Percentiles rank a stretch among this genome's conserved stretches.
phyloP scores from a whole-genome alignment of 345 rosid species.

The Angophora floribunda region DNA sequence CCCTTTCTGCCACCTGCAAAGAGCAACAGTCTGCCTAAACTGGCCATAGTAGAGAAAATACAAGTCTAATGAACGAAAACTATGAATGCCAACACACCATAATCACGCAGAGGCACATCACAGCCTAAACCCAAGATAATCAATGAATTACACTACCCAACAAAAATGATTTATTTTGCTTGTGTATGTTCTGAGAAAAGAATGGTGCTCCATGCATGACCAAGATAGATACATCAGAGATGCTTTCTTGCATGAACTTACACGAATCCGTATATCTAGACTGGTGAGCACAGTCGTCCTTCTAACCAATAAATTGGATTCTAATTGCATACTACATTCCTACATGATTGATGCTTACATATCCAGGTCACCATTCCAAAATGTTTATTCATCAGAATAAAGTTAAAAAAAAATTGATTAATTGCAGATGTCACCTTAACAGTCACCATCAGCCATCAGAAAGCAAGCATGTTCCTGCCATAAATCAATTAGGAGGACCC shows the following conservation, averaged over 20 bases:
- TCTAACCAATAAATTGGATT: background rate
- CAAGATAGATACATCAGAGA: background rate
- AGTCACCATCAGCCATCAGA: background rate
- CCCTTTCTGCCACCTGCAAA: constrained; percentile 69
- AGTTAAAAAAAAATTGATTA: background rate
- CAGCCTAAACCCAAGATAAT: background rate
- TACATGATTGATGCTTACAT: background rate
- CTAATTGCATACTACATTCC: background rate
- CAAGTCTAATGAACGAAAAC: background rate
- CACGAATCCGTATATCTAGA: background rate
- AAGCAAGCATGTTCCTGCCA: background rate
- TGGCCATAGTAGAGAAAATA: background rate
- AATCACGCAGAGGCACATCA: background rate
- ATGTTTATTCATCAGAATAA: background rate
- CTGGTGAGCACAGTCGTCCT: background rate
- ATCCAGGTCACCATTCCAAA: background rate
- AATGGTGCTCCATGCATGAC: background rate
- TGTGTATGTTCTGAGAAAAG: background rate
- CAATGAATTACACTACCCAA: background rate
- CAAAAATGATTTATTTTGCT: background rate
- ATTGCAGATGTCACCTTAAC: background rate
- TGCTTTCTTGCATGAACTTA: background rate
- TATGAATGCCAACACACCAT: background rate
- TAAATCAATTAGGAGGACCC: background rate
- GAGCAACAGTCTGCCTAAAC: background rate